Percentiles rank a stretch among this genome's conserved stretches.
Conservation (phyloP, 2,329 filamentous ascomycete species). For the Amauroascus verrucosus region DNA sequence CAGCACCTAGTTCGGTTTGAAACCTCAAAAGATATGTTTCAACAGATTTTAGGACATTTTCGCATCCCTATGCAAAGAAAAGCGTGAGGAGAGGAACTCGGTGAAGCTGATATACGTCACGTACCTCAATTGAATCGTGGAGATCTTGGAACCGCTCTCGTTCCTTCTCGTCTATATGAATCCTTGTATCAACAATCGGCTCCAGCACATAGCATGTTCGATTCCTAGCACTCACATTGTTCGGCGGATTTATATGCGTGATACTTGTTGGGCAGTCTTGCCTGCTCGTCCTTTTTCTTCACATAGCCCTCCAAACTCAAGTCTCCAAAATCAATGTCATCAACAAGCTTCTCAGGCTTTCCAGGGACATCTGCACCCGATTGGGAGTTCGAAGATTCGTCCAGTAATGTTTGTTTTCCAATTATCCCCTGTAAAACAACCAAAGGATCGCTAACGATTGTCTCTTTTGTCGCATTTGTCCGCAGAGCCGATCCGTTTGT, state of each 20-base stretch:
- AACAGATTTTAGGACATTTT: constrained; percentile 85
- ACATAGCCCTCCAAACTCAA: constrained; percentile 66
- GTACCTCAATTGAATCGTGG: constrained; percentile 65
- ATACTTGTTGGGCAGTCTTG: constrained; percentile 23
- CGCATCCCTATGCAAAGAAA: constrained; percentile 51
- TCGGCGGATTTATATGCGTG: constrained; percentile 51
- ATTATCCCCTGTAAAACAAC: constrained; percentile 56
- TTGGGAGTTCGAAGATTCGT: constrained; percentile 12
- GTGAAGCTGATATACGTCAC: background rate
- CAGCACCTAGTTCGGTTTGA: constrained; percentile 79
- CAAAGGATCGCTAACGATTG: constrained; percentile 56
- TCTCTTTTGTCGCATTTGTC: constrained; percentile 37
- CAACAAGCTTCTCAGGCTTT: constrained; percentile 42
- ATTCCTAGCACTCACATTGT: constrained; percentile 51
- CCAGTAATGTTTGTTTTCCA: constrained; percentile 28
- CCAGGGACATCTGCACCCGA: constrained; percentile 3
- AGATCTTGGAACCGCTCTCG: constrained; percentile 80
- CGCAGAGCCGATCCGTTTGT: constrained; percentile 60
- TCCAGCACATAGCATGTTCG: background rate
- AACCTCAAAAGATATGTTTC: constrained; percentile 88
- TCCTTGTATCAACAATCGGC: background rate
- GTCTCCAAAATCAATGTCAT: constrained; percentile 67
- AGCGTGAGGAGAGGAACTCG: constrained; percentile 7
- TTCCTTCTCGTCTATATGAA: constrained; percentile 58
- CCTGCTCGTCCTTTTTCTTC: constrained; percentile 24